Evolutionary conservation across 148 eudicot species (phyloP), one percentile per base, ranked within the genome.

Genomic region (Salicornia ramosissima): DNA sequence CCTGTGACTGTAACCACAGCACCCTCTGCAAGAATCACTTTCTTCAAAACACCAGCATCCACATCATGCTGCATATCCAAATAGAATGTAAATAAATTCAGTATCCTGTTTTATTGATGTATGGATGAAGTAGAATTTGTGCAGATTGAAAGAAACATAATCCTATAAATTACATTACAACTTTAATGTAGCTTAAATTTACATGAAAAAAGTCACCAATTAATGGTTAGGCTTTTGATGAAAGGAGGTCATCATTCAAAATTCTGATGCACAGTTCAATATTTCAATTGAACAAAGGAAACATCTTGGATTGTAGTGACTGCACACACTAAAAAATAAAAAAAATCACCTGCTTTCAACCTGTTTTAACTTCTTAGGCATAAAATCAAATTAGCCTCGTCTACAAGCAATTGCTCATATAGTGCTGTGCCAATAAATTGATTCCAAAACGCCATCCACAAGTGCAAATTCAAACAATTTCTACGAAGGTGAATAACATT

Each of bases 1-100:
- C 98, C 96, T 72, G 77, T 88, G n/a, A 93, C 96, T 2, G 95
- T 90, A 50, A 93, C 95, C 60, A 86, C 96, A 8, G 92, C 92
- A 5, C 96, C 96, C 40, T 90, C 98, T 24, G 96, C 94, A 53
- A 88, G 79, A 49, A 90, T 83, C 28, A 90, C 96, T 78, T 92
- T 92, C 73, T 71, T 80, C 65, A 90, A 72, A 25, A 78, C 90
- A 75, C 98, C 98, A 49, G 98, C 98, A 80, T 90, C 98, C 71
- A 93, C 95, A 64, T 90, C 98, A 74, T 88, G 95, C 98, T 88
- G 92, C 71, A 72, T 11, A 36, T n/a, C 68, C 28, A 58, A 18
- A 22, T 53, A 39, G 12, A 39, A 62, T 36, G 26, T 2, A 28
- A 34, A n/a, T 1, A 2, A 25, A 11, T 36, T 59, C 40, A 18